Conservation (phyloP, 1,284 basidiomycete species). For the Flammula alnicola region DNA sequence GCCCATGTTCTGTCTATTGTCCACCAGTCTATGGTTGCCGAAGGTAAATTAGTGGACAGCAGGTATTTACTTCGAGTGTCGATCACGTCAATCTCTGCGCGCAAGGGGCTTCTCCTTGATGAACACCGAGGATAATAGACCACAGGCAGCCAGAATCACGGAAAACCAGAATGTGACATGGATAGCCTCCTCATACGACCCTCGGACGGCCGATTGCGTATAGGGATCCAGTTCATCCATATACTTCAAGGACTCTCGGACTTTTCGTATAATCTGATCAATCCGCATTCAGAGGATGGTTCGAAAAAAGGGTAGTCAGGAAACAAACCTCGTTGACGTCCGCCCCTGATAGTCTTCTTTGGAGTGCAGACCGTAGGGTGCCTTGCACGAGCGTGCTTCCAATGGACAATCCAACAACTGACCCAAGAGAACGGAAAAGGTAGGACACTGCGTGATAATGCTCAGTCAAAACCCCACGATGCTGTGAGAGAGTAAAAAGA, state of each 20-base stretch:
- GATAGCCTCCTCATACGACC: slow-evolving; percentile 55
- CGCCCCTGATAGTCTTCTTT: slow-evolving; percentile 42
- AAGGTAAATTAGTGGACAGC: background rate
- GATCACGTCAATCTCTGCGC: slow-evolving; percentile 3
- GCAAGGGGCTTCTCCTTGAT: slow-evolving; percentile 49
- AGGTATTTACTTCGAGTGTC: background rate
- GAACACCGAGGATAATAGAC: slow-evolving; percentile 49
- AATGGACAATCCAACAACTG: slow-evolving; percentile 58
- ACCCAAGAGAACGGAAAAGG: slow-evolving; percentile 67
- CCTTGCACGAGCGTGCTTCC: slow-evolving; percentile 60
- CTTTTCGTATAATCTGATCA: slow-evolving; percentile 53
- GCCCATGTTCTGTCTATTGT: no score
- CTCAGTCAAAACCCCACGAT: background rate
- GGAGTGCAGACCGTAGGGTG: slow-evolving; percentile 49
- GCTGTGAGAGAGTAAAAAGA: background rate
- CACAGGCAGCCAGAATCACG: slow-evolving; percentile 41
- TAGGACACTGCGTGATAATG: slow-evolving; percentile 51
- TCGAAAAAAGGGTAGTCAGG: background rate
- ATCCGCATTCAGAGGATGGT: background rate
- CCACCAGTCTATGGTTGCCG: no score
- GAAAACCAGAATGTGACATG: slow-evolving; percentile 53
- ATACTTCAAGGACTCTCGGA: slow-evolving; percentile 59
- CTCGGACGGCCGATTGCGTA: slow-evolving; percentile 47
- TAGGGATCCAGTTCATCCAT: slow-evolving; percentile 51
- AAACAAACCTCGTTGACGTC: slow-evolving; percentile 53